A percentile compares a stretch with the other conserved stretches of the same genome.
These are phyloP conservation scores for Lolium perenne DNA, from an alignment of 176 grass and related monocot genomes.

Conservation along the genomic window DNA sequence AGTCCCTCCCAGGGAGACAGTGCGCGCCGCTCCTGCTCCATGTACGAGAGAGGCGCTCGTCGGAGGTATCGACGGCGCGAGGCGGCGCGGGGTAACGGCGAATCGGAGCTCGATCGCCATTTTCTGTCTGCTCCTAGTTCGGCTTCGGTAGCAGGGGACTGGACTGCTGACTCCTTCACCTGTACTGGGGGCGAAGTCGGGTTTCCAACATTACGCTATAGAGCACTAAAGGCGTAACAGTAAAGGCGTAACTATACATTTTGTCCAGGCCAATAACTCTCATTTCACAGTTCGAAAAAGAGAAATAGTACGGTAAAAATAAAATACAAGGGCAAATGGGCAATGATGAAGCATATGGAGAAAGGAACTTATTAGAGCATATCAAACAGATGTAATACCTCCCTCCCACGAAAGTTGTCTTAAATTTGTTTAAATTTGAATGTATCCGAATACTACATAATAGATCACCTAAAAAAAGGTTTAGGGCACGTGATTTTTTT, in stretches of 20 bases:
- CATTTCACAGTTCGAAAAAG: too few relatives aligned
- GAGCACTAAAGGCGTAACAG: background rate
- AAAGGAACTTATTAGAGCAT: too few relatives aligned
- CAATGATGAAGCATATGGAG: too few relatives aligned
- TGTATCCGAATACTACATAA: too few relatives aligned
- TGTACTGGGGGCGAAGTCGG: background rate
- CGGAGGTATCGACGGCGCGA: constrained; percentile 18
- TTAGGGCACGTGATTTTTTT: too few relatives aligned
- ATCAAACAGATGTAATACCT: too few relatives aligned
- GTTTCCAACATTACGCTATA: fast-evolving
- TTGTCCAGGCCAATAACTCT: too few relatives aligned
- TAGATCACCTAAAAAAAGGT: too few relatives aligned
- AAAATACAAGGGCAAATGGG: too few relatives aligned
- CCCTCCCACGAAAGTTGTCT: too few relatives aligned
- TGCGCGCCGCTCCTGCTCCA: background rate
- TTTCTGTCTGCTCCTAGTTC: background rate
- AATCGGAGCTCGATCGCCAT: constrained; percentile 53
- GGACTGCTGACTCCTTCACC: background rate
- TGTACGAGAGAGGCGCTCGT: background rate
- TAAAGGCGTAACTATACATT: background rate
- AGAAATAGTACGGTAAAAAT: too few relatives aligned
- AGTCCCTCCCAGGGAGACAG: background rate
- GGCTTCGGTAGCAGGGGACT: background rate
- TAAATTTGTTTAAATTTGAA: too few relatives aligned
- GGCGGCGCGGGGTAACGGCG: constrained; percentile 17